Percentiles rank a stretch among this genome's conserved stretches.
Conservation (phyloP, 2,329 filamentous ascomycete genomes). For the Colletotrichum horii region DNA sequence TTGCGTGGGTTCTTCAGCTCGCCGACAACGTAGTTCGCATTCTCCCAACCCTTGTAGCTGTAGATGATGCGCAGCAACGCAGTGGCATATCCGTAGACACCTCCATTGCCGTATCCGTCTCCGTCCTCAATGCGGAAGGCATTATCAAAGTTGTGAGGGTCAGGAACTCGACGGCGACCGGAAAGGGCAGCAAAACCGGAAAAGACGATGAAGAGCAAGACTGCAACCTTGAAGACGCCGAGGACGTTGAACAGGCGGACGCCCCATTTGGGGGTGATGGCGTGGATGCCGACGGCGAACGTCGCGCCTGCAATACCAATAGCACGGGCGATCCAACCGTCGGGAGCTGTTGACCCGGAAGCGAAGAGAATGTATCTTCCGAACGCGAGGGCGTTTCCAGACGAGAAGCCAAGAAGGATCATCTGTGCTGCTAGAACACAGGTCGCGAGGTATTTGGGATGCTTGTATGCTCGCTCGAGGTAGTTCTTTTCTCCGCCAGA, state of each 20-base stretch:
- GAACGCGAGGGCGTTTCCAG: conserved; percentile 63
- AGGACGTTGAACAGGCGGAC: conserved; percentile 64
- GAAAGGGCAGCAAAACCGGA: conserved; percentile 63
- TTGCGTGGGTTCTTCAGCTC: conserved; percentile 61
- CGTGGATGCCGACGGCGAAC: conserved; percentile 59
- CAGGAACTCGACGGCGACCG: conserved; percentile 49
- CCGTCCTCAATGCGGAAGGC: conserved; percentile 53
- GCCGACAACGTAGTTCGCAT: conserved; percentile 65
- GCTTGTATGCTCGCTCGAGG: conserved; percentile 65
- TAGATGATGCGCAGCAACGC: conserved; percentile 65
- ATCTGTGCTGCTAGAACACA: conserved; percentile 66
- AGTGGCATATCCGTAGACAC: conserved; percentile 59
- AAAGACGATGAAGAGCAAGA: conserved; percentile 66
- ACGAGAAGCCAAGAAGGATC: conserved; percentile 65
- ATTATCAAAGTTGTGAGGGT: conserved; percentile 63
- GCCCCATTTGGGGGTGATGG: conserved; percentile 60
- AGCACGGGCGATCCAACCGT: conserved; percentile 62
- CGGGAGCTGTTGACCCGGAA: conserved; percentile 48
- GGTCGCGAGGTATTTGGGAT: conserved; percentile 63
- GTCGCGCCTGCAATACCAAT: conserved; percentile 60
- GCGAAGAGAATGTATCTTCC: conserved; percentile 63
- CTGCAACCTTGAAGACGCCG: conserved; percentile 64
- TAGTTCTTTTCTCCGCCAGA: conserved; percentile 72
- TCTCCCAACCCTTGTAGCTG: conserved; percentile 69
- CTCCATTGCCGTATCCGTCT: conserved; percentile 51